Conservation (phyloP, 139 green algal genomes). For the Penium margaritaceum region DNA sequence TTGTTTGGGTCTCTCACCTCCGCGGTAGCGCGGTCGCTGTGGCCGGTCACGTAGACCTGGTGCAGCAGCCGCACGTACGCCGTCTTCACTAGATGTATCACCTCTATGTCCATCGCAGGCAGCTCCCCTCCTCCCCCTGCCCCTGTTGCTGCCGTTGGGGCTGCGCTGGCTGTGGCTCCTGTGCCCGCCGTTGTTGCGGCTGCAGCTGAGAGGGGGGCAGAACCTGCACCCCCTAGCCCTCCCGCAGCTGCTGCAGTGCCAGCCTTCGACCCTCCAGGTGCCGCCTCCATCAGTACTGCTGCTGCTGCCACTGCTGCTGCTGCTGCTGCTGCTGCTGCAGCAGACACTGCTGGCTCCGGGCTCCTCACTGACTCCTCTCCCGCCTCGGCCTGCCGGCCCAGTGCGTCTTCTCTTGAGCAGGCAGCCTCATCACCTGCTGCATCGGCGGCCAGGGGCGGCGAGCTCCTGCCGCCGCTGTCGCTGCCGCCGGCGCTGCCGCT, state of each 20-base stretch:
- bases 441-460: too few relatives aligned
- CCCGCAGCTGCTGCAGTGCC: too few relatives aligned
- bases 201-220: too few relatives aligned
- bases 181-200: neutral
- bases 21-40: neutral
- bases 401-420: too few relatives aligned
- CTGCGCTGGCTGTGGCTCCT: neutral
- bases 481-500: too few relatives aligned
- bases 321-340: neutral
- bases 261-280: too few relatives aligned
- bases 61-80: constrained; percentile 14
- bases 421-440: too few relatives aligned
- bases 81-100: neutral
- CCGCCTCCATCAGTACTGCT: too few relatives aligned
- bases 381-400: too few relatives aligned
- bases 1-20: neutral
- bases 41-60: neutral
- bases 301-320: neutral
- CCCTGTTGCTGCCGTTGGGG: neutral
- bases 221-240: too few relatives aligned
- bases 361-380: too few relatives aligned
- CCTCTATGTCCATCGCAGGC: neutral
- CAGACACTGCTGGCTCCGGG: neutral
- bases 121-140: neutral
- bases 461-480: too few relatives aligned